These are phyloP conservation scores for Pyrenochaeta sp. DNA, from an alignment of 2,329 filamentous ascomycete species.

Conservation along the genomic window DNA sequence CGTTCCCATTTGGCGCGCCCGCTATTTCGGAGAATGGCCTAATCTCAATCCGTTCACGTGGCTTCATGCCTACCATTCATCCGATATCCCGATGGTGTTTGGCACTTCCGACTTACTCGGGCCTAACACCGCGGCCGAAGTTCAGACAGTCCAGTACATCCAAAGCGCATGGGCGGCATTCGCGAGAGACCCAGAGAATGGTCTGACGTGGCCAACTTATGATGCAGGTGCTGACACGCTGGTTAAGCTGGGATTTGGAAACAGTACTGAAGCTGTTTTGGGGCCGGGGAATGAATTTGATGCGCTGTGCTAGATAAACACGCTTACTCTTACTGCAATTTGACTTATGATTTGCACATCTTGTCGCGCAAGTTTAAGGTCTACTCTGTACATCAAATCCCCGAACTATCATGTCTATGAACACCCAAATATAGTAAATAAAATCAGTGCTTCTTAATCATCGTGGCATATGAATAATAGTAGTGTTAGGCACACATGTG, in stretches of 20 bases:
- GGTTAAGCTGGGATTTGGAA: constrained; percentile 25
- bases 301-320: constrained; percentile 11
- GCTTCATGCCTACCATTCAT: constrained; percentile 34
- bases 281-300: constrained; percentile 35
- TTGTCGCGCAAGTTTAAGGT: too few species aligned
- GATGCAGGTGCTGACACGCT: constrained; percentile 21
- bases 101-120: constrained; percentile 28
- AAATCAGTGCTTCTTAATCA: too few species aligned
- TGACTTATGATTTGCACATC: too few species aligned
- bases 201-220: constrained; percentile 26
- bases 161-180: constrained; percentile 43
- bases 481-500: too few species aligned
- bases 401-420: too few species aligned
- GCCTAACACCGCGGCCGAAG: constrained; percentile 30
- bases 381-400: too few species aligned
- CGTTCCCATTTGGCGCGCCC: constrained; percentile 26
- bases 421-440: too few species aligned
- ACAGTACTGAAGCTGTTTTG: constrained; percentile 42
- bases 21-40: constrained; percentile 28
- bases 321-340: too few species aligned
- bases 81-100: constrained; percentile 35
- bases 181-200: constrained; percentile 35
- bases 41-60: constrained; percentile 29
- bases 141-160: constrained; percentile 39
- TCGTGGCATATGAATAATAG: too few species aligned